These are phyloP conservation scores for Pseudogymnoascus sp. DNA, from an alignment of 2,329 filamentous ascomycete genomes.

Conservation along the genomic window DNA sequence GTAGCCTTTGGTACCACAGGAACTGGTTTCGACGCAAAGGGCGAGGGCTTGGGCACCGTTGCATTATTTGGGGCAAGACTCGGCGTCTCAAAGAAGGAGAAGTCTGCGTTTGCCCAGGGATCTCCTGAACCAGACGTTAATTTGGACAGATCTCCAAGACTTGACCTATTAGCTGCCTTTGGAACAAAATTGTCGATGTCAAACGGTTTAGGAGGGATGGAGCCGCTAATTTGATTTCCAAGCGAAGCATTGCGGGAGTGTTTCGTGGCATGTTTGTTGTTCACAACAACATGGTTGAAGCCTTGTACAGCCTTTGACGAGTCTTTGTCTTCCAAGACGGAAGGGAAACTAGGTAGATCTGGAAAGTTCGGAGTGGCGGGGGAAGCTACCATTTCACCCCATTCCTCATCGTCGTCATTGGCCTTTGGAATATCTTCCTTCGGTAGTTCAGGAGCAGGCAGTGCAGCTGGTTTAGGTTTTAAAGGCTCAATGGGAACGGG, in stretches of 20 bases:
- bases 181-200: neutral
- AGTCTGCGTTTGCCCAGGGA: constrained; percentile 30
- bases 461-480: neutral
- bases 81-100: constrained; percentile 30
- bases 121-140: constrained; percentile 16
- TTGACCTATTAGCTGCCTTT: neutral
- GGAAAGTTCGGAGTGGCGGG: constrained; percentile 20
- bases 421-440: neutral
- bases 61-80: constrained; percentile 12
- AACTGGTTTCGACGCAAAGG: neutral
- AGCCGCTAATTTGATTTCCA: neutral
- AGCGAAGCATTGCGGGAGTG: neutral
- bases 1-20: constrained; percentile 10
- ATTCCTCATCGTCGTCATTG: constrained; percentile 29
- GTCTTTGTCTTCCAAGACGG: neutral
- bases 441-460: neutral
- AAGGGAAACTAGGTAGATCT: neutral
- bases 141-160: neutral
- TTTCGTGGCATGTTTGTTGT: neutral
- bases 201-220: neutral
- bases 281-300: neutral
- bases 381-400: constrained; percentile 34
- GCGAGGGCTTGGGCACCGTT: constrained; percentile 11
- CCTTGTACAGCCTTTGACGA: neutral
- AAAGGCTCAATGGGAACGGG: neutral